Conservation (phyloP, 139 green algal species). For the Tetratostichococcus sp. region DNA sequence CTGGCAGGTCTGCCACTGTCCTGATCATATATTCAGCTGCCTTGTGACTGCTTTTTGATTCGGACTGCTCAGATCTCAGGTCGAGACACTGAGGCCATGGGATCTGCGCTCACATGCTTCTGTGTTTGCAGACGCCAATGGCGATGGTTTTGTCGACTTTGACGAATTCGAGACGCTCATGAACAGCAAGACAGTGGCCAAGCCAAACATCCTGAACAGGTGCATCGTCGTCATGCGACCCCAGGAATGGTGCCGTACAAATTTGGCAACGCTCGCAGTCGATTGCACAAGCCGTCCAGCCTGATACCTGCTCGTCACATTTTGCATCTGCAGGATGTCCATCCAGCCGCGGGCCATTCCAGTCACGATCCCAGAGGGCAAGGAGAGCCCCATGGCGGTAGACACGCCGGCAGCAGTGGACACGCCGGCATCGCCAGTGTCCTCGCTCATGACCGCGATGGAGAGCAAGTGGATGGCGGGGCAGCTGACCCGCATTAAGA, state of each 20-base stretch:
- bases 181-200: neutral
- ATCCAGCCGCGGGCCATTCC: neutral
- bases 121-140: neutral
- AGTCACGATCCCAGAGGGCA: neutral
- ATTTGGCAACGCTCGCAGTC: too few relatives aligned
- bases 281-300: too few relatives aligned
- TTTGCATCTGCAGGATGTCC: too few relatives aligned
- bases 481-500: neutral
- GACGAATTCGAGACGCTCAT: neutral
- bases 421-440: neutral
- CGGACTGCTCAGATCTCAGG: too few relatives aligned
- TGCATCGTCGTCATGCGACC: too few relatives aligned
- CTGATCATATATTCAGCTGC: too few relatives aligned
- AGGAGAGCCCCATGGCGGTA: neutral
- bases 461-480: neutral
- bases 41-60: too few relatives aligned
- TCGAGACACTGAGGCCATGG: too few relatives aligned
- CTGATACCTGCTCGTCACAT: too few relatives aligned
- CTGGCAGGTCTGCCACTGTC: neutral
- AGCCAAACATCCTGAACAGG: neutral
- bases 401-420: too few relatives aligned
- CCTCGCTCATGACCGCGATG: neutral
- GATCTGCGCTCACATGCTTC: too few relatives aligned
- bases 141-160: neutral
- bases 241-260: too few relatives aligned